Evolutionary conservation across 768 basidiomycete species (phyloP).

Genomic region (Arthromyces matolae): DNA sequence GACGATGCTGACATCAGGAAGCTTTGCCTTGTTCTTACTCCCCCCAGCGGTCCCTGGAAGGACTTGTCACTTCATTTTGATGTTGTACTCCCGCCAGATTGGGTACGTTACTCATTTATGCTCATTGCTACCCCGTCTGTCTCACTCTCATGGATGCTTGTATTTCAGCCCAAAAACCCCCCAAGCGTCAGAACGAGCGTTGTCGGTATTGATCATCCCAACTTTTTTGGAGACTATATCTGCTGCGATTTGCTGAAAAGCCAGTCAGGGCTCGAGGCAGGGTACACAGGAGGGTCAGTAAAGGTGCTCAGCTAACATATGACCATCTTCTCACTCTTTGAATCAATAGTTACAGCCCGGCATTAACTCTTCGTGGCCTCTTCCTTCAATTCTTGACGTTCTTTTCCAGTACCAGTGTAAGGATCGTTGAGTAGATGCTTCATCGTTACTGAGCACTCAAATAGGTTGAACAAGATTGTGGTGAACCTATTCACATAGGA

Average conservation of each 20-base stretch:
- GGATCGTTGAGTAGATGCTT: not conserved
- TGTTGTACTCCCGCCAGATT: slow-evolving; percentile 30
- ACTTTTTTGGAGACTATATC: slow-evolving; percentile 33
- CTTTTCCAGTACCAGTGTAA: slow-evolving; percentile 12
- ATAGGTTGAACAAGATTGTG: slow-evolving; percentile 14
- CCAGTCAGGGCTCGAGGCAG: slow-evolving; percentile 10
- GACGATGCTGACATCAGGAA: slow-evolving; percentile 38
- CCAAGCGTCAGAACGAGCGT: slow-evolving; percentile 31
- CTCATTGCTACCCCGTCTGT: too few relatives aligned
- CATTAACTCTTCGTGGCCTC: slow-evolving; percentile 38
- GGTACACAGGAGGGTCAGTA: slow-evolving; percentile 33
- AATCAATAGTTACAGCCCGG: slow-evolving; percentile 33
- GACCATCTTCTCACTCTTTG: not conserved
- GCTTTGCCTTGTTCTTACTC: slow-evolving; percentile 40
- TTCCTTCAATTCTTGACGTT: slow-evolving; percentile 26
- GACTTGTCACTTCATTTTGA: slow-evolving; percentile 36
- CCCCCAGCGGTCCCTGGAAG: slow-evolving; percentile 40
- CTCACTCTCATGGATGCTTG: too few relatives aligned
- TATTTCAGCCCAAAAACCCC: slow-evolving; percentile 35
- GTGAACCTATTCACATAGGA: not conserved
- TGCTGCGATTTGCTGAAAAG: slow-evolving; percentile 38
- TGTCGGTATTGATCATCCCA: slow-evolving; percentile 34
- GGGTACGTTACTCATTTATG: slow-evolving; percentile 24
- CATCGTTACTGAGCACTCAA: slow-evolving; percentile 11
- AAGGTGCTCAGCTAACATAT: not conserved